Percentiles rank a stretch among this genome's conserved stretches.
phyloP scores from a whole-genome alignment of 2,329 filamentous ascomycete species.

The Cladophialophora bantiana region DNA sequence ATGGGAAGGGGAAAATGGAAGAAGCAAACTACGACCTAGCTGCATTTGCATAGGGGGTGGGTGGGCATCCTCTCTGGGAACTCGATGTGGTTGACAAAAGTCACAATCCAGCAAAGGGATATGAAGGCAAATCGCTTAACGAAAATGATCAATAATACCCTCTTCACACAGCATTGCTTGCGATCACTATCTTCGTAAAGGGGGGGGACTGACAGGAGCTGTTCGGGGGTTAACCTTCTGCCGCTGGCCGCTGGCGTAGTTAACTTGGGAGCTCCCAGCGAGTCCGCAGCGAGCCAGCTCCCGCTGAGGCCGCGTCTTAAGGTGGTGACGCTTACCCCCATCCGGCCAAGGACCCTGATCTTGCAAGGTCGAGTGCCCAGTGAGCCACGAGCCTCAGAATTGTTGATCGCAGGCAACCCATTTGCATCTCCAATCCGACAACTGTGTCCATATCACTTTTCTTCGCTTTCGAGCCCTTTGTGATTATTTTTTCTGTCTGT shows the following conservation, averaged over 20 bases:
- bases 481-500: conserved; percentile 20
- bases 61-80: neutral
- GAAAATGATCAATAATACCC: conserved; percentile 9
- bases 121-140: neutral
- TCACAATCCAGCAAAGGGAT: neutral
- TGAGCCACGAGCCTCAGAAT: conserved; percentile 20
- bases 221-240: neutral
- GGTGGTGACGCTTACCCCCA: conserved; percentile 15
- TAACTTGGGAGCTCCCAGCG: neutral
- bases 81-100: neutral
- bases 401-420: conserved; percentile 29
- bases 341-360: conserved; percentile 15
- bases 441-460: conserved; percentile 26
- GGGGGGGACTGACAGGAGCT: too few relatives aligned
- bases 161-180: neutral
- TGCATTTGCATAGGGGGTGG: neutral
- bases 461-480: conserved; percentile 20
- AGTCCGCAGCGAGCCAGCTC: neutral
- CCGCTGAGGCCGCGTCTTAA: conserved; percentile 15
- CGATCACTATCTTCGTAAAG: too few relatives aligned
- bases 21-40: neutral
- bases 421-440: conserved; percentile 25
- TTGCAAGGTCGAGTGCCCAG: conserved; percentile 8
- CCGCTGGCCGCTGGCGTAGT: neutral
- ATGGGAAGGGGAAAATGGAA: neutral